These are phyloP conservation scores for Coemansia furcata DNA, from an alignment of 192 early-diverging fungal genomes.

Conservation along the genomic window DNA sequence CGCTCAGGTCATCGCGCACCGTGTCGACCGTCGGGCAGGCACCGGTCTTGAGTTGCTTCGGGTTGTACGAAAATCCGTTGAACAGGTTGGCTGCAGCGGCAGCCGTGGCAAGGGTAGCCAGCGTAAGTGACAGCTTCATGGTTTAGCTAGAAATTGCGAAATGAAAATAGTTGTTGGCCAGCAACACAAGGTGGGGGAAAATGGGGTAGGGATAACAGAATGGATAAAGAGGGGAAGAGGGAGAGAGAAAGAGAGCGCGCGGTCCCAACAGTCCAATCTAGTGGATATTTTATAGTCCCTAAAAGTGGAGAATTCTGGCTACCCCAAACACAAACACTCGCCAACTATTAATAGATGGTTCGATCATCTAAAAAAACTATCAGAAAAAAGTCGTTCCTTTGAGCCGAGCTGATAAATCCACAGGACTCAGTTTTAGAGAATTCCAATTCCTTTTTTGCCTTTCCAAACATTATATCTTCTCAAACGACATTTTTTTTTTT, in stretches of 20 bases:
- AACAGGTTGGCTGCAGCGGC: constrained; percentile 36
- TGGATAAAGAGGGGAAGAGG: not conserved
- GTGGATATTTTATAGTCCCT: not conserved
- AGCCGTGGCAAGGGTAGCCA: constrained; percentile 23
- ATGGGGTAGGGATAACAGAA: not conserved
- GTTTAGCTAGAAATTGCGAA: not conserved
- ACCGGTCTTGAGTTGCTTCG: constrained; percentile 55
- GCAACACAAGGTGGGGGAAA: constrained; percentile 13
- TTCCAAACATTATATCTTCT: not conserved
- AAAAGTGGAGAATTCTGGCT: not conserved
- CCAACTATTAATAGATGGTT: not conserved
- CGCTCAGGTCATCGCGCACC: constrained; percentile 60
- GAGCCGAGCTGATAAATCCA: not conserved
- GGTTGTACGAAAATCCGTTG: constrained; percentile 62
- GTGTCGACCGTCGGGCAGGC: constrained; percentile 58
- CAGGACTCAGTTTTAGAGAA: not conserved
- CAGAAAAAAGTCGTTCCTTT: not conserved
- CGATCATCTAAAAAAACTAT: too few species aligned
- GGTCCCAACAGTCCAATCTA: not conserved
- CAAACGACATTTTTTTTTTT: not conserved
- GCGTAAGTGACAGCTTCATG: constrained; percentile 36
- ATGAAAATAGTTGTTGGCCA: constrained; percentile 12
- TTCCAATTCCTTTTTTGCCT: not conserved
- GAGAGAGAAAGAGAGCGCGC: not conserved
- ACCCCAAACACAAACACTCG: not conserved